Percentiles rank a stretch among this genome's conserved stretches.
These are phyloP conservation scores for Lolium multiflorum DNA, from an alignment of 176 grass and related monocot genomes.

Conservation along the genomic window DNA sequence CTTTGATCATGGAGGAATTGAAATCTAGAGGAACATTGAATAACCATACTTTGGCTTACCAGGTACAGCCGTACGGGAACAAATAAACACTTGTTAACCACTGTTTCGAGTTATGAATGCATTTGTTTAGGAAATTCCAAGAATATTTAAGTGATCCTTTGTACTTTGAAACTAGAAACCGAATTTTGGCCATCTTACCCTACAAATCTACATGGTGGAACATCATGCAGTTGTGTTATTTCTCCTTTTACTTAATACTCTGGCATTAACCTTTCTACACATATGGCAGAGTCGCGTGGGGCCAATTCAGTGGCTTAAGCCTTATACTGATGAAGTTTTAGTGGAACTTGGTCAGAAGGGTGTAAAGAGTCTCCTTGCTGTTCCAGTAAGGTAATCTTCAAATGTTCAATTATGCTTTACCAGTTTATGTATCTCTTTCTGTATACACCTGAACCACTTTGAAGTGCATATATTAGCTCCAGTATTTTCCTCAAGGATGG, in stretches of 20 bases:
- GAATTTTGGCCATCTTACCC: background rate
- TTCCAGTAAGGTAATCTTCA: conserved; percentile 85
- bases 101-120: background rate
- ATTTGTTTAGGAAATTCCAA: conserved; percentile 15
- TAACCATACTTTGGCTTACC: conserved; percentile 84
- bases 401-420: conserved; percentile 9
- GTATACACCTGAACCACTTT: too few relatives aligned
- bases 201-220: background rate
- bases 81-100: conserved; percentile 25
- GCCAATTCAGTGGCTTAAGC: conserved; percentile 95
- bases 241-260: background rate
- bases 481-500: background rate
- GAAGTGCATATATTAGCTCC: too few relatives aligned
- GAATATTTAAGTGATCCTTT: background rate
- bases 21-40: conserved; percentile 86
- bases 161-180: conserved; percentile 13
- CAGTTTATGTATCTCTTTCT: too few relatives aligned
- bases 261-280: conserved; percentile 32
- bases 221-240: background rate
- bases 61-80: conserved; percentile 48
- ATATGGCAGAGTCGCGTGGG: conserved; percentile 85
- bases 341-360: conserved; percentile 86
- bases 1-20: conserved; percentile 92
- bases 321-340: conserved; percentile 95
- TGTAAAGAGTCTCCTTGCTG: conserved; percentile 91